Base-by-base conservation (phyloP, 768 basidiomycete genomes). In the Pulveroboletus frians region DNA sequence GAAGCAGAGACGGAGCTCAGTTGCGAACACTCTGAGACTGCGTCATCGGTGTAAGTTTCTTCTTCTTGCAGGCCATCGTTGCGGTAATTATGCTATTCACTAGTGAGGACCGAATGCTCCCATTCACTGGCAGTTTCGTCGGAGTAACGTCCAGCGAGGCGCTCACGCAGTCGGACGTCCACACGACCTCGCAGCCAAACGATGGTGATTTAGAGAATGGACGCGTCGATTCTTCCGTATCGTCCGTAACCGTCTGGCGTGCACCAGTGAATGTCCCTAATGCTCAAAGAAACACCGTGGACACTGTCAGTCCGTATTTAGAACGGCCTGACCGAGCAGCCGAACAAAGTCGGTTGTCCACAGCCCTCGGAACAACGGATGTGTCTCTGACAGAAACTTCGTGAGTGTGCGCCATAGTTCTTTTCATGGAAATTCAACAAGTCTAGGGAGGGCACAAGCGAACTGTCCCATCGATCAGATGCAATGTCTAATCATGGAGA, bases 371-470 rank as follows among this genome's bases (percentile, higher is more conserved):
- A 10, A 23, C 21, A 38, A 29, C 21, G 4, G 14, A 3, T 3
- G 11, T 27, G 8, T 31, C 30, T 13, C 15, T 39, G 15, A 15
- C 31, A 23, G 31, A 37, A 14, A 14, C 30, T 8, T 30, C 26
- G 56, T 58, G 29, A 42, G 57, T 41, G 27, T 15, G 1, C 11
- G 17, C 3, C 9, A 23, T 36, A 14, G 34, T 40, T 47, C 11
- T 39, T 18, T 11, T 40, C 6, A 9, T 14, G 5, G 27, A 31
- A 39, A 9, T 29, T 55, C 34, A 59, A 14, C 18, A 32, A 41
- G 3, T 17, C 3, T 15, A 58, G 57, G 34, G 34, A 43, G 14
- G 40, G 34, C 18, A 32, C 20, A 17, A 20, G 34, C 27, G 21
- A n/a, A 5, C 15, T 13, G 0, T 36, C 43, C 39, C 18, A 21